These are phyloP conservation scores for Trichoderma atroviride DNA, from an alignment of 2,329 filamentous ascomycete genomes.

Conservation along the genomic window DNA sequence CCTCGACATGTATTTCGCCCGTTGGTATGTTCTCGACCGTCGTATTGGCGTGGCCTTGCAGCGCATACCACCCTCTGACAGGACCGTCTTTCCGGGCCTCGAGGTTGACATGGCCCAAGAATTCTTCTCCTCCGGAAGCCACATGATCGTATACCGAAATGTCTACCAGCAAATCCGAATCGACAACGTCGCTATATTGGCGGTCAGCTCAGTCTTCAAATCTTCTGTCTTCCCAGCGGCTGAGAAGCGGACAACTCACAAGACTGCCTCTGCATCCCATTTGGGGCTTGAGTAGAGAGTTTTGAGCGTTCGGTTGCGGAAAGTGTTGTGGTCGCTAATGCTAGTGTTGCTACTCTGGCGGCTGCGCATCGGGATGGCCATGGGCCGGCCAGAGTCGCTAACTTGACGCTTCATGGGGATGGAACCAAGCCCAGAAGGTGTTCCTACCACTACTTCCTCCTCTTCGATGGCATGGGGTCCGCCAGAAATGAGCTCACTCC, in stretches of 20 bases:
- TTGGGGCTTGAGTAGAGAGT: slow-evolving; percentile 75
- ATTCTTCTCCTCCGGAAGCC: slow-evolving; percentile 83
- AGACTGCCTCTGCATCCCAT: slow-evolving; percentile 94
- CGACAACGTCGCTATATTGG: slow-evolving; percentile 78
- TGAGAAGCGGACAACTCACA: slow-evolving; percentile 61
- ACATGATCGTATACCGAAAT: slow-evolving; percentile 89
- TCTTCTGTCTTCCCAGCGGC: neutral
- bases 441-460: slow-evolving; percentile 53
- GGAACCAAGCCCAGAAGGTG: slow-evolving; percentile 56
- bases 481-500: slow-evolving; percentile 92
- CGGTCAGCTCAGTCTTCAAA: neutral
- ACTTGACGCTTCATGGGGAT: slow-evolving; percentile 69
- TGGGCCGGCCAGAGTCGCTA: slow-evolving; percentile 79
- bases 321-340: slow-evolving; percentile 64
- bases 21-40: slow-evolving; percentile 71
- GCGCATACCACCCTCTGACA: slow-evolving; percentile 81
- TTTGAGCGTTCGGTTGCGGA: slow-evolving; percentile 60
- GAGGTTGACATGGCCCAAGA: slow-evolving; percentile 87
- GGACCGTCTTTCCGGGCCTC: slow-evolving; percentile 66
- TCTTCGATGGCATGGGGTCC: slow-evolving; percentile 70
- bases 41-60: slow-evolving; percentile 75
- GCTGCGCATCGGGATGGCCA: slow-evolving; percentile 96
- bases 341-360: slow-evolving; percentile 96
- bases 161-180: slow-evolving; percentile 85
- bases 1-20: slow-evolving; percentile 86